Percentiles rank a stretch among this genome's conserved stretches.
Evolutionary conservation across 2,329 filamentous ascomycete genomes (phyloP).

Genomic region (Pestalotiopsis sp.): DNA sequence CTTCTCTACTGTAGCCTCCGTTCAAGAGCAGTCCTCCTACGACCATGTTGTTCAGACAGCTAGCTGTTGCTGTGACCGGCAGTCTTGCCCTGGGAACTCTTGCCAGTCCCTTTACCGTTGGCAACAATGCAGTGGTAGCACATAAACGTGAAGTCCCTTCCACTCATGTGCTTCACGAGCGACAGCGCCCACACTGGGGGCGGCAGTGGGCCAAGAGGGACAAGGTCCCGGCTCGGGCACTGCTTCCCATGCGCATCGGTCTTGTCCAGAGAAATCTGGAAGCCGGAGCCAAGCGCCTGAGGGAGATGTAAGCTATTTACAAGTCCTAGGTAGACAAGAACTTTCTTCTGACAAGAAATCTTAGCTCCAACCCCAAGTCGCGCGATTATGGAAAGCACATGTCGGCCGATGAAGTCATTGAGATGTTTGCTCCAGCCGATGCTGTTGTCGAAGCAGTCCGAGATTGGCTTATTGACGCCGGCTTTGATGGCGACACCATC

Average conservation of each 20-base stretch:
- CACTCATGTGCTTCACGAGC: conserved; percentile 33
- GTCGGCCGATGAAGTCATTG: conserved; percentile 35
- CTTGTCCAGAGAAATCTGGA: conserved; percentile 31
- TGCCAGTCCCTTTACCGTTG: conserved; percentile 17
- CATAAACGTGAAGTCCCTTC: conserved; percentile 19
- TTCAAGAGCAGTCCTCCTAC: background rate
- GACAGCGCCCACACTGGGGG: conserved; percentile 26
- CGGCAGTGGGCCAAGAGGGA: conserved; percentile 26
- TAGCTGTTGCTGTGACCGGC: conserved; percentile 18
- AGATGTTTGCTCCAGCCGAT: conserved; percentile 37
- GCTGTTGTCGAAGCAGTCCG: conserved; percentile 31
- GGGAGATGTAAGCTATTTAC: conserved; percentile 27
- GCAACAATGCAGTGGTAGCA: background rate
- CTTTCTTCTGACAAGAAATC: conserved; percentile 9
- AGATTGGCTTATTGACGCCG: conserved; percentile 32
- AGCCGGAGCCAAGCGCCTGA: conserved; percentile 30
- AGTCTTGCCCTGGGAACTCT: conserved; percentile 19
- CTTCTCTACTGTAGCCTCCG: background rate
- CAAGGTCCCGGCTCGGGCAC: conserved; percentile 21
- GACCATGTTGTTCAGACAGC: conserved; percentile 19
- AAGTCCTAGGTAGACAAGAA: background rate
- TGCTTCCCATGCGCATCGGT: conserved; percentile 35
- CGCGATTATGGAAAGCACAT: conserved; percentile 39
- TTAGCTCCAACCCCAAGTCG: conserved; percentile 26
- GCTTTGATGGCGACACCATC: conserved; percentile 26